Conservation (phyloP, 2,329 filamentous ascomycete genomes). For the Aspergillus japonicus region DNA sequence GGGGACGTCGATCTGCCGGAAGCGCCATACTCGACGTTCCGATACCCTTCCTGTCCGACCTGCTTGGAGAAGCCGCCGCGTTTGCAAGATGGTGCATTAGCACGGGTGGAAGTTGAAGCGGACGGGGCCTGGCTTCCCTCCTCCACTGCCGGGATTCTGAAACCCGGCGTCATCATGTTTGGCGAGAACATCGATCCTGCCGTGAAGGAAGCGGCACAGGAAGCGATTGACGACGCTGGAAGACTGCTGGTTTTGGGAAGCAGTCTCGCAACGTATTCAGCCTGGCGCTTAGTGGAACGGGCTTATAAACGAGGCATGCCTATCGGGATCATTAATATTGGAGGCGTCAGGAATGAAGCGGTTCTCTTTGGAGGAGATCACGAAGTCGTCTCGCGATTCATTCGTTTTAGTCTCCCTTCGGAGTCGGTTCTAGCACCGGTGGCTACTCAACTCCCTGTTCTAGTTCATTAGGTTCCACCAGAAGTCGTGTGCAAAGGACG, state of each 20-base stretch:
- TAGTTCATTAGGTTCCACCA: slow-evolving; percentile 3
- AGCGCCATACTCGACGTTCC: slow-evolving; percentile 83
- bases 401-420: slow-evolving; percentile 45
- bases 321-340: slow-evolving; percentile 81
- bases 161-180: slow-evolving; percentile 95
- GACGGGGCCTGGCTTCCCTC: slow-evolving; percentile 74
- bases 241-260: slow-evolving; percentile 80
- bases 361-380: slow-evolving; percentile 37
- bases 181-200: slow-evolving; percentile 74
- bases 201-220: slow-evolving; percentile 75
- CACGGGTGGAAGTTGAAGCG: slow-evolving; percentile 66
- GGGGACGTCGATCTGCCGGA: slow-evolving; percentile 89
- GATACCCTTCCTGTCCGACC: slow-evolving; percentile 83
- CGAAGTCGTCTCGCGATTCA: slow-evolving; percentile 26
- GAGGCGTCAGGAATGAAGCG: slow-evolving; percentile 48
- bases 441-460: slow-evolving; percentile 28
- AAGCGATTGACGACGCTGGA: slow-evolving; percentile 73
- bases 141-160: slow-evolving; percentile 75
- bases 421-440: slow-evolving; percentile 45
- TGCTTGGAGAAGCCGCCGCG: slow-evolving; percentile 67
- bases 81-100: slow-evolving; percentile 54
- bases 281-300: slow-evolving; percentile 82
- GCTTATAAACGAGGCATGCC: slow-evolving; percentile 81
- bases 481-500: background rate
- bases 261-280: slow-evolving; percentile 90